Evolutionary conservation across 352 stramenopile species (phyloP).

Genomic region (Phytophthora boehmeriae): DNA sequence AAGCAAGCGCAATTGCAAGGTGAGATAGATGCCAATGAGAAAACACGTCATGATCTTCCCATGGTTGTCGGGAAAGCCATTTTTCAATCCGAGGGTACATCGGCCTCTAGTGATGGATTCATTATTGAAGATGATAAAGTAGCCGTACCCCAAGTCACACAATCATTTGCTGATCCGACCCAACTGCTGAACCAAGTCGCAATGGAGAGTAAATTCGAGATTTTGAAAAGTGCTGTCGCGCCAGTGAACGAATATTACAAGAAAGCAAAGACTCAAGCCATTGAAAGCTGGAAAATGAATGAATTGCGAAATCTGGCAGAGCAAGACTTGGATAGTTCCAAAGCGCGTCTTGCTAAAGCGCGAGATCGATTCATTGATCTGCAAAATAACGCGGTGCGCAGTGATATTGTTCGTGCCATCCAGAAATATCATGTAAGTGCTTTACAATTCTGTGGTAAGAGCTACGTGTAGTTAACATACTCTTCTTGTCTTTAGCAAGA

Average conservation of each 20-base stretch:
- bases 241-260: constrained; percentile 69
- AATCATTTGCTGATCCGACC: constrained; percentile 33
- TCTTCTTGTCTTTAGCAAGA: constrained; percentile 40
- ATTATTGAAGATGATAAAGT: not conserved
- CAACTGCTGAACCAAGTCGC: constrained; percentile 53
- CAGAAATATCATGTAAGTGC: constrained; percentile 48
- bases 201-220: constrained; percentile 68
- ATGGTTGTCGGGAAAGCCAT: constrained; percentile 67
- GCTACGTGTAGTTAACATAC: not conserved
- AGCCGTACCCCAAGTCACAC: constrained; percentile 17
- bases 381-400: constrained; percentile 44
- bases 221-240: constrained; percentile 53
- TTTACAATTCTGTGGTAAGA: not conserved
- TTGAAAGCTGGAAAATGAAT: constrained; percentile 69
- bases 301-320: constrained; percentile 53
- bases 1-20: constrained; percentile 27
- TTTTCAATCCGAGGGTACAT: constrained; percentile 28
- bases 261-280: constrained; percentile 45
- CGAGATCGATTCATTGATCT: constrained; percentile 62
- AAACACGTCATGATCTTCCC: constrained; percentile 46
- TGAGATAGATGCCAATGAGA: constrained; percentile 36
- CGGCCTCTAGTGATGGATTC: not conserved
- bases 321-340: constrained; percentile 61
- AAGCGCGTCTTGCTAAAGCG: constrained; percentile 55
- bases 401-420: constrained; percentile 48